Conservation (phyloP, 2,329 filamentous ascomycete genomes). For the Bipolaris bicolor region DNA sequence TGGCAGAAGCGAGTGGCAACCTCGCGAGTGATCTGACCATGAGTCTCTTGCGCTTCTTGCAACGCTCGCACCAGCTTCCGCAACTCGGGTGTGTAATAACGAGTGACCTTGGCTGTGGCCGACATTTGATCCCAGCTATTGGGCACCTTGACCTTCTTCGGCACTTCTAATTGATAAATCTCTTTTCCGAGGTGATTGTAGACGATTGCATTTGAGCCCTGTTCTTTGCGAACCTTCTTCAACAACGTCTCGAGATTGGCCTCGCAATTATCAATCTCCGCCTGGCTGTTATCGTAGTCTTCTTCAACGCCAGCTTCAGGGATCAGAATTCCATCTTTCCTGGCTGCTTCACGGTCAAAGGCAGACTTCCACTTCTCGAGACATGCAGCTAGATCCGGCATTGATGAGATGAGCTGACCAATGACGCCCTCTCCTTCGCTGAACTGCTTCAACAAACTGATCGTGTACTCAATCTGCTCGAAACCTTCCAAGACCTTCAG, state of each 20-base stretch:
- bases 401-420: slow-evolving; percentile 78
- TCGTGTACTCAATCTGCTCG: slow-evolving; percentile 95
- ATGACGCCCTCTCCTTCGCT: slow-evolving; percentile 82
- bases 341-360: slow-evolving; percentile 82
- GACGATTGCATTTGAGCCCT: slow-evolving; percentile 70
- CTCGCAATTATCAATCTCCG: slow-evolving; percentile 77
- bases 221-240: slow-evolving; percentile 70
- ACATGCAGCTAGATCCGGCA: slow-evolving; percentile 80
- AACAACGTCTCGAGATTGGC: slow-evolving; percentile 73
- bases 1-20: slow-evolving; percentile 82
- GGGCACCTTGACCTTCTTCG: slow-evolving; percentile 84
- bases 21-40: slow-evolving; percentile 87
- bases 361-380: slow-evolving; percentile 88
- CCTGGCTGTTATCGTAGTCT: slow-evolving; percentile 86
- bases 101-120: slow-evolving; percentile 84
- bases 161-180: slow-evolving; percentile 93
- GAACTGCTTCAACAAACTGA: slow-evolving; percentile 76
- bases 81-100: slow-evolving; percentile 90
- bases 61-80: slow-evolving; percentile 81
- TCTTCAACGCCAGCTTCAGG: slow-evolving; percentile 87
- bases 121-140: slow-evolving; percentile 96
- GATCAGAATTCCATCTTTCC: slow-evolving; percentile 79
- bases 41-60: slow-evolving; percentile 92
- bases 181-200: slow-evolving; percentile 86
- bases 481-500: slow-evolving; percentile 93